Evolutionary conservation across 2,329 filamentous ascomycete species (phyloP), one percentile per base, ranked within the genome.

Genomic region (Nakataea oryzae): DNA sequence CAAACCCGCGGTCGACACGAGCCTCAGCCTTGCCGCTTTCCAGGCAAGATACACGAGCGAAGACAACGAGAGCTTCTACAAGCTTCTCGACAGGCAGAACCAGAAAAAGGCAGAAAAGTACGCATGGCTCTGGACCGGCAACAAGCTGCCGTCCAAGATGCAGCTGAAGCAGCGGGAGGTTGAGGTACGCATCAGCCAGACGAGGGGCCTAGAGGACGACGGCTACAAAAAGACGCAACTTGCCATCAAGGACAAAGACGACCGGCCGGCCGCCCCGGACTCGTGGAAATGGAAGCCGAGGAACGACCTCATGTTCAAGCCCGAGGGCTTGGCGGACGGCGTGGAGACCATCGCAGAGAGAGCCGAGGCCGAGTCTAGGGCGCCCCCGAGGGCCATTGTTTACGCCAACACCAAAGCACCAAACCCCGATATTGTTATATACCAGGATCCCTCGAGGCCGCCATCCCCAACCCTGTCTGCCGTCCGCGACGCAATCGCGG

Each of bases 11-110:
- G 79, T 91, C 24, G 87, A 96, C 71, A 86, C 87, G 55, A 88
- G 87, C 67, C 86, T 97, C 79, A 92, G 88, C 64, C 81, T 99
- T 1, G 86, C 87, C 61, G 85, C 87, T 1, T 99, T 97, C 69
- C 95, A 99, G 71, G 83, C 89, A 3, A 93, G 90, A 67, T 97
- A 97, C 75, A 99, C 93, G 1, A 96, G 91, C 70, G 95, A 99
- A 74, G 95, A 99, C 73, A 97, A 97, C 71, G 95, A 97, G 72
- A 96, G 90, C 68, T 97, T 99, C 77, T 96, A 96, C 74, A 89
- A 88, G 68, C 80, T 99, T 1, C 79, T 97, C 30, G 95, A 99
- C 75, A 90, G 87, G 69, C 91, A 97, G 70, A 99, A 97, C 70
- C 82, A 87, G 64, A 93, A 92, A 72, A 85, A 82, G 60, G 87